A percentile compares a stretch with the other conserved stretches of the same genome.
phyloP scores from a whole-genome alignment of 345 rosid genomes.

The Populus simonii region DNA sequence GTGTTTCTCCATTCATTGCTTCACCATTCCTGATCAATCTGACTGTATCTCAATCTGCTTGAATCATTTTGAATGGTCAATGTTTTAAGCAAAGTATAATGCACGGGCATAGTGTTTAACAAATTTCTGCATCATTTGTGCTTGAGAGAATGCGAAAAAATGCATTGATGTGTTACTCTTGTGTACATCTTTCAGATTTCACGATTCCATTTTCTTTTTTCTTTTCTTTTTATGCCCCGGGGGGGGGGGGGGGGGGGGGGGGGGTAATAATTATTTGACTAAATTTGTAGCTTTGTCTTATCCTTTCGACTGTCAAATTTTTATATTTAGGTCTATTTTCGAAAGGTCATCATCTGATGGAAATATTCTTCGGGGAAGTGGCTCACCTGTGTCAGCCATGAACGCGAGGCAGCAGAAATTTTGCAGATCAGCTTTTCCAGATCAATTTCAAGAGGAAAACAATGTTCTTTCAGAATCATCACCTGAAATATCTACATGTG shows the following conservation, averaged over 20 bases:
- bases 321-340: slow-evolving; percentile 57
- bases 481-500: slow-evolving; percentile 83
- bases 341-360: slow-evolving; percentile 93
- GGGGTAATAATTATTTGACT: background rate
- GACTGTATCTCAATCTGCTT: slow-evolving; percentile 2
- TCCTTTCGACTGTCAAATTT: slow-evolving; percentile 12
- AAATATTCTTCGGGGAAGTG: slow-evolving; percentile 57
- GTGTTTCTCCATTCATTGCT: background rate
- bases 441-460: slow-evolving; percentile 41
- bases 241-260: background rate
- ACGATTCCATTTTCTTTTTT: background rate
- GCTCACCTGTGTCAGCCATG: slow-evolving; percentile 44
- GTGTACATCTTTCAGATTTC: background rate
- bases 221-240: no score
- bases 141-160: background rate
- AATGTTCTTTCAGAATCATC: slow-evolving; percentile 70
- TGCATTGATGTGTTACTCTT: slow-evolving; percentile 4
- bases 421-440: slow-evolving; percentile 41
- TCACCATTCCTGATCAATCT: background rate
- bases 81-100: slow-evolving; percentile 13
- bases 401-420: slow-evolving; percentile 45
- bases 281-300: slow-evolving; percentile 2
- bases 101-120: slow-evolving; percentile 3
- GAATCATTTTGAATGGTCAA: slow-evolving; percentile 5
- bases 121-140: background rate